phyloP scores from a whole-genome alignment of 345 rosid genomes.

The Acer yangbiense region DNA sequence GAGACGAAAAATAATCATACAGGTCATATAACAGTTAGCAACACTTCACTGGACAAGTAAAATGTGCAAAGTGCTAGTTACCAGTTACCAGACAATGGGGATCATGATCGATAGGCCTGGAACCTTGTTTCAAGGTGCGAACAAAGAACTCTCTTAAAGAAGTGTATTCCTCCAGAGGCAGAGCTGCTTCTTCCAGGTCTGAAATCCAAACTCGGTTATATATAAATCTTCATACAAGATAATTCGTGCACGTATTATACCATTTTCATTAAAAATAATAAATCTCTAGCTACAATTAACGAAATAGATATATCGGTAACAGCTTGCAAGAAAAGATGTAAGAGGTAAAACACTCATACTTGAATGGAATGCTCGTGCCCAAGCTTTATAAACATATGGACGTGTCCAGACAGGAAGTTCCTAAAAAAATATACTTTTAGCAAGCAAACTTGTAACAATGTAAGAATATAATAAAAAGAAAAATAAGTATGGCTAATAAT shows the following conservation, averaged over 20 bases:
- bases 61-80: slow-evolving; percentile 50
- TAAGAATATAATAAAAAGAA: slow-evolving; percentile 1
- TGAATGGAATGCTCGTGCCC: slow-evolving; percentile 96
- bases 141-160: slow-evolving; percentile 85
- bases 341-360: slow-evolving; percentile 47
- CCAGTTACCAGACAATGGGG: slow-evolving; percentile 96
- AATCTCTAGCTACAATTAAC: neutral
- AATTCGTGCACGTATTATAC: neutral
- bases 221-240: slow-evolving; percentile 10
- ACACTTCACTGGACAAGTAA: slow-evolving; percentile 22
- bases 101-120: slow-evolving; percentile 81
- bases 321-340: neutral
- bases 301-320: neutral
- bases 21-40: slow-evolving; percentile 21
- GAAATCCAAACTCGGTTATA: slow-evolving; percentile 27
- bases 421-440: slow-evolving; percentile 36
- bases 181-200: slow-evolving; percentile 89
- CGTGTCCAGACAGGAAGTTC: slow-evolving; percentile 88
- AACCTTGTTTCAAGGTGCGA: slow-evolving; percentile 84
- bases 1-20: slow-evolving; percentile 13
- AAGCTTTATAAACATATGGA: slow-evolving; percentile 76
- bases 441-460: slow-evolving; percentile 19
- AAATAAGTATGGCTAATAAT: neutral
- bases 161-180: slow-evolving; percentile 82
- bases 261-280: slow-evolving; percentile 2